Conservation (phyloP, 257 asterid species). For the Paraleonurus japonicus region DNA sequence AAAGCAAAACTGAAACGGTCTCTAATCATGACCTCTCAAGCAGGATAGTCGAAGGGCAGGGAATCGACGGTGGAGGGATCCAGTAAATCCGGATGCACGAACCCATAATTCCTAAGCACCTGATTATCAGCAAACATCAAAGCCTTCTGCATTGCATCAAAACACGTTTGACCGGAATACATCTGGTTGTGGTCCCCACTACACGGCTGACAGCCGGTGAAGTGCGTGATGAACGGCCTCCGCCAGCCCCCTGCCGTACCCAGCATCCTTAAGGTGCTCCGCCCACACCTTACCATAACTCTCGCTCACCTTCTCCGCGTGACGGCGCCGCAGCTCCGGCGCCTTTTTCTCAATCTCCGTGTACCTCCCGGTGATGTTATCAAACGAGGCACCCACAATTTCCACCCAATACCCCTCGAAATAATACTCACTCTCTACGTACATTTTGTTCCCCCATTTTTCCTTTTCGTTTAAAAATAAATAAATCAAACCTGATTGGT, state of each 20-base stretch:
- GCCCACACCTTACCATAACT: constrained; percentile 57
- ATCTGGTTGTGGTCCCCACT: constrained; percentile 84
- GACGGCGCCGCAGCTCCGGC: constrained; percentile 57
- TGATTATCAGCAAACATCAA: constrained; percentile 89
- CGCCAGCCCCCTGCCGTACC: constrained; percentile 69
- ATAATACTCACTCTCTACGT: constrained; percentile 65
- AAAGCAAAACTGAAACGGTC: not conserved
- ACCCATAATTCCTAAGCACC: constrained; percentile 82
- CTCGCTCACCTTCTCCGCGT: constrained; percentile 76
- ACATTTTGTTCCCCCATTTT: constrained; percentile 68
- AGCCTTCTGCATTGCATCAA: constrained; percentile 77
- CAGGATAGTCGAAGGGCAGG: constrained; percentile 75
- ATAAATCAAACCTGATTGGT: constrained; percentile 76
- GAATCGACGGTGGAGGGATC: constrained; percentile 70
- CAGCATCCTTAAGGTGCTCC: constrained; percentile 71
- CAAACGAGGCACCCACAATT: constrained; percentile 48
- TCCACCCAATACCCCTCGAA: constrained; percentile 97
- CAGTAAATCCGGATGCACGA: constrained; percentile 52
- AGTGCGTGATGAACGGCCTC: constrained; percentile 90
- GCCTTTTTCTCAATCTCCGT: constrained; percentile 44
- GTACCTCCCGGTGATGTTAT: constrained; percentile 55
- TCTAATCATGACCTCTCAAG: constrained; percentile 19
- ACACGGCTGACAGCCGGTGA: constrained; percentile 98
- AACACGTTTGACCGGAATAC: constrained; percentile 78
- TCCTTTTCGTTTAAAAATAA: constrained; percentile 58